phyloP scores from a whole-genome alignment of 768 basidiomycete species.

The Pulveroboletus sp. region DNA sequence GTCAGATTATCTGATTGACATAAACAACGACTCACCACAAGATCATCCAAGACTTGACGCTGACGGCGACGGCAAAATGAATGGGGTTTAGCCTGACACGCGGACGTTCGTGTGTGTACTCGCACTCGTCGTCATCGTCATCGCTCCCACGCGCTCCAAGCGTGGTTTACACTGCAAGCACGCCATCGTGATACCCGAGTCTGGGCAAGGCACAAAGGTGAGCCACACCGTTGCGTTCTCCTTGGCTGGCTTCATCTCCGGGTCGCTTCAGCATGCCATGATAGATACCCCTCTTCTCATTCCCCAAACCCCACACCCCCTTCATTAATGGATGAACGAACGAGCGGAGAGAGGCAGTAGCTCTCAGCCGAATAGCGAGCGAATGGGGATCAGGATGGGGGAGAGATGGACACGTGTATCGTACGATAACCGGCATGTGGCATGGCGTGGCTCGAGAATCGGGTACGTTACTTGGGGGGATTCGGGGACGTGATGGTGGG shows the following conservation, averaged over 20 bases:
- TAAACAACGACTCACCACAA: conserved; percentile 17
- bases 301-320: background rate
- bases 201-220: background rate
- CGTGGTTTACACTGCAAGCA: conserved; percentile 7
- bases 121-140: too few relatives aligned
- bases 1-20: background rate
- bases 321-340: background rate
- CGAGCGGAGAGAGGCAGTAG: background rate
- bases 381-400: background rate
- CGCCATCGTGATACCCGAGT: background rate
- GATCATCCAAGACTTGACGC: background rate
- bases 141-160: background rate
- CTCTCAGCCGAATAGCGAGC: background rate
- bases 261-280: background rate
- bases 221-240: background rate
- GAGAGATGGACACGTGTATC: conserved; percentile 3
- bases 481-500: background rate
- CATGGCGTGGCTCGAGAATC: background rate
- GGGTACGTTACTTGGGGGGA: background rate
- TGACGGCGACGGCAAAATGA: background rate
- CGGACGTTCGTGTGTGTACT: background rate
- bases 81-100: conserved; percentile 1
- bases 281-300: background rate
- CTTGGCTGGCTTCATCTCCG: background rate
- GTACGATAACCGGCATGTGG: background rate